These are phyloP conservation scores for Pochonia chlamydosporia DNA, from an alignment of 2,329 filamentous ascomycete species.

Conservation along the genomic window DNA sequence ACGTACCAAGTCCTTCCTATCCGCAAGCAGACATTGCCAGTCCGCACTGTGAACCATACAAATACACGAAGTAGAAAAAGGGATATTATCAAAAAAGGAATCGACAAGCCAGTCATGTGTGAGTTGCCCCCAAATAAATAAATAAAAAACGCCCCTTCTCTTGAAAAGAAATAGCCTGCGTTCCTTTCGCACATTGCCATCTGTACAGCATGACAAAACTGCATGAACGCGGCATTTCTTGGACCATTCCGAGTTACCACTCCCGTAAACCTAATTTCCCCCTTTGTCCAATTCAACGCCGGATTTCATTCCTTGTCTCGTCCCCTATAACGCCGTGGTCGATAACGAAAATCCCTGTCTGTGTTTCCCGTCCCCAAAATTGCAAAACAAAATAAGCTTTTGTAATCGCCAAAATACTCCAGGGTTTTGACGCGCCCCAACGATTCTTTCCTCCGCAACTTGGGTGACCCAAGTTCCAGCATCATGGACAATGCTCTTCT, in stretches of 20 bases:
- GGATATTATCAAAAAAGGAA: constrained; percentile 1
- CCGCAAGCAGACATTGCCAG: not conserved
- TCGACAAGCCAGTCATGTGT: constrained; percentile 3
- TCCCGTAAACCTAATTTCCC: not conserved
- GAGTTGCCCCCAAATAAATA: not conserved
- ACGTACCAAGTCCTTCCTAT: not conserved
- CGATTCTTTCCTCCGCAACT: not conserved
- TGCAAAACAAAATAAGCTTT: not conserved
- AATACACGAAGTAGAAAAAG: constrained; percentile 2
- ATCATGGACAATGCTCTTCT: not conserved
- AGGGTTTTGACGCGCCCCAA: not conserved
- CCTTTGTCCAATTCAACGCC: constrained; percentile 6
- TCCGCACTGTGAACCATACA: not conserved
- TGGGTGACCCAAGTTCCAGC: not conserved
- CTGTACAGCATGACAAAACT: constrained; percentile 10
- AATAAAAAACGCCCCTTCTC: constrained; percentile 5
- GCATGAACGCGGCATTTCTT: not conserved
- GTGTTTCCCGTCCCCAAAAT: not conserved
- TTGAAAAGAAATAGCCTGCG: constrained; percentile 1
- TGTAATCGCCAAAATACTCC: not conserved
- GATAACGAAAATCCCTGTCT: not conserved
- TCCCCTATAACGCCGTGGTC: constrained; percentile 3
- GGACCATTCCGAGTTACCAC: not conserved
- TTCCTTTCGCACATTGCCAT: not conserved
- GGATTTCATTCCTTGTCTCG: constrained; percentile 1